A percentile compares a stretch with the other conserved stretches of the same genome.
Conservation (phyloP, 192 early-diverging fungal species). For the Coemansia sp. region DNA sequence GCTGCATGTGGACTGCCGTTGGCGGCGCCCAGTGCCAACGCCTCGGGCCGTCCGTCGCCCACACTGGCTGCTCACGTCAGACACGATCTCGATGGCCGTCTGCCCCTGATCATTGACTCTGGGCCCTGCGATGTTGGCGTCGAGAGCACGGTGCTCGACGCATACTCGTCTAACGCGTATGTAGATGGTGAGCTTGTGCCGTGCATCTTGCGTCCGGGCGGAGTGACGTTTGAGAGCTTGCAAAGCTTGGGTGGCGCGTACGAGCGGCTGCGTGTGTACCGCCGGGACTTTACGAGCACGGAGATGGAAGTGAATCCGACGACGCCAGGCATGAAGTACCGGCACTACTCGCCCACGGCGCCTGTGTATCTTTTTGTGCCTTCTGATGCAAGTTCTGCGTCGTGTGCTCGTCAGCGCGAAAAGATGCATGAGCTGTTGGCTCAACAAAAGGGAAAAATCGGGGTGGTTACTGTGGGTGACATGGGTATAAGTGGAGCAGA, state of each 20-base stretch:
- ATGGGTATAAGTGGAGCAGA: conserved; percentile 4
- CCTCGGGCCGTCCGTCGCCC: conserved; percentile 91
- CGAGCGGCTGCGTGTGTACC: conserved; percentile 72
- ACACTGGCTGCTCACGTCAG: conserved; percentile 88
- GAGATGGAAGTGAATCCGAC: conserved; percentile 78
- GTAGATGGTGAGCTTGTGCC: conserved; percentile 50
- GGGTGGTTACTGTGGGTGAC: conserved; percentile 14
- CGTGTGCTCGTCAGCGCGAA: background rate
- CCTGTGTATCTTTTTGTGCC: conserved; percentile 73
- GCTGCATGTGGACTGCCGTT: conserved; percentile 79
- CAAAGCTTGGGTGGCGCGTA: conserved; percentile 57
- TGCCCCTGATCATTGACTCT: conserved; percentile 88
- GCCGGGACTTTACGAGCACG: conserved; percentile 70
- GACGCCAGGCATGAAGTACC: conserved; percentile 99
- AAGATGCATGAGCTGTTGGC: conserved; percentile 21
- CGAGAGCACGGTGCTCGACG: conserved; percentile 94
- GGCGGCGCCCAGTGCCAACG: conserved; percentile 98
- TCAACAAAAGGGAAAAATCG: conserved; percentile 4
- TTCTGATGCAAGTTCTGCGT: conserved; percentile 4
- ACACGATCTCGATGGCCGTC: conserved; percentile 72
- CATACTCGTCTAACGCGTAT: conserved; percentile 20
- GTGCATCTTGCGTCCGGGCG: conserved; percentile 89
- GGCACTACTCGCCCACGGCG: conserved; percentile 93
- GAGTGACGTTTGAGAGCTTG: conserved; percentile 82
- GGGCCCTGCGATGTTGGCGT: conserved; percentile 88